Base-by-base conservation (phyloP, 2,329 filamentous ascomycete species). In the Microdochium trichocladiopsis region DNA sequence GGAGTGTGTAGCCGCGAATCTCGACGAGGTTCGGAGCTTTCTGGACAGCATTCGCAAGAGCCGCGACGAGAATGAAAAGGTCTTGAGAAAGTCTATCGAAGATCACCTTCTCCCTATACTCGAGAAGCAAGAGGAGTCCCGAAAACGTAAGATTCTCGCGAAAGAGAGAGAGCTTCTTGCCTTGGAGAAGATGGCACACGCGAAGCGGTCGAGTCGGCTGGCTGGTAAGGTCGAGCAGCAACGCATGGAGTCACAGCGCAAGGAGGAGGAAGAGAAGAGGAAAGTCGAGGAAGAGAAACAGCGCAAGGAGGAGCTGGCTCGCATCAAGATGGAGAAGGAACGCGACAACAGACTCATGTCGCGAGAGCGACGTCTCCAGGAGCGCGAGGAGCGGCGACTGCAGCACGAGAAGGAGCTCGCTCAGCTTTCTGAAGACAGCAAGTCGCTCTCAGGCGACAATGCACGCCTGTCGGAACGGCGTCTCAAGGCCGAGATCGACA, bases 181-280 rank as follows among this genome's bases (percentile, higher is more conserved):
- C 59, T 69, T 95, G 58, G 86, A 93, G 60, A 93, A 94, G 66
- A 80, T 97, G 71, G 90, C 90, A n/a, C 89, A 87, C 52, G 93
- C 94, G 3, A 99, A 99, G 72, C 79, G 94, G 56, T 99, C 94
- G 1, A 95, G 90, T 62, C 84, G 94, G 56, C 83, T 99, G 58
- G 92, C 93, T 18, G 80, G 81, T 57, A 95, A 90, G 64, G 74
- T 84, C 31, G 91, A 96, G 64, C 86, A 83, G 57, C 88, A 91
- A 62, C 86, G 83, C 59, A 77, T 87, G 55, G 84, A 93, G 48
- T 84, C 90, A 54, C 80, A 87, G 59, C 78, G 77, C 18, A 82
- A 78, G 10, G 87, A 92, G 63, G 87, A 86, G 47, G 83, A 89
- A 59, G 81, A 79, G 51, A 87, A 81, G 70, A 78, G 77, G 55